Conservation (phyloP, 441 rosid species). For the Croton setiger region DNA sequence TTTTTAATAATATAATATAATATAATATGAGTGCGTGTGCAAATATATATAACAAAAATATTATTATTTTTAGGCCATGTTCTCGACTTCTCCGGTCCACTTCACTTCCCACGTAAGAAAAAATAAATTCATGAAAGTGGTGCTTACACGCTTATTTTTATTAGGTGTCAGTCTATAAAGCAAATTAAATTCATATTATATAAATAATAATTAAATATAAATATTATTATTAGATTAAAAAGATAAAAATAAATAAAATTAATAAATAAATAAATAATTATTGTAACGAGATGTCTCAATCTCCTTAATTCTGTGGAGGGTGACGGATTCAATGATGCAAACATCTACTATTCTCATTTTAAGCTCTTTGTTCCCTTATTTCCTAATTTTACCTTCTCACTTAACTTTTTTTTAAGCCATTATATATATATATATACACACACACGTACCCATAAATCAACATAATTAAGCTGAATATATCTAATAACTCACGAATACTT, state of each 20-base stretch:
- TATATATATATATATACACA: no score
- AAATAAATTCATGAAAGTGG: constrained; percentile 11
- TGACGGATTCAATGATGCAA: constrained; percentile 34
- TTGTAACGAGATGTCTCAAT: neutral
- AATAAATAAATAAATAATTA: neutral
- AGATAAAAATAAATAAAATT: neutral
- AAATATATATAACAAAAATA: no score
- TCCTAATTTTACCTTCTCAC: no score
- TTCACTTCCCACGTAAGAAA: neutral
- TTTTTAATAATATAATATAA: no score
- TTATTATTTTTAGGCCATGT: no score
- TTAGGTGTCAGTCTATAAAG: neutral
- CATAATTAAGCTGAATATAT: no score
- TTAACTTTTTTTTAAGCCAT: no score
- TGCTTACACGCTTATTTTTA: constrained; percentile 11
- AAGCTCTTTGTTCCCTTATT: neutral
- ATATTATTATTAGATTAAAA: neutral
- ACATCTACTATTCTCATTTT: constrained; percentile 15
- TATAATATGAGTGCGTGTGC: neutral
- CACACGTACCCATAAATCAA: no score
- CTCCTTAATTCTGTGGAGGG: constrained; percentile 22
- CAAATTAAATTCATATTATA: neutral
- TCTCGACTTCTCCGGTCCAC: neutral
- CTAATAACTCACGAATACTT: no score
- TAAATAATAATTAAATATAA: neutral